Conservation (phyloP, 768 basidiomycete species). For the Infundibulicybe gibba region DNA sequence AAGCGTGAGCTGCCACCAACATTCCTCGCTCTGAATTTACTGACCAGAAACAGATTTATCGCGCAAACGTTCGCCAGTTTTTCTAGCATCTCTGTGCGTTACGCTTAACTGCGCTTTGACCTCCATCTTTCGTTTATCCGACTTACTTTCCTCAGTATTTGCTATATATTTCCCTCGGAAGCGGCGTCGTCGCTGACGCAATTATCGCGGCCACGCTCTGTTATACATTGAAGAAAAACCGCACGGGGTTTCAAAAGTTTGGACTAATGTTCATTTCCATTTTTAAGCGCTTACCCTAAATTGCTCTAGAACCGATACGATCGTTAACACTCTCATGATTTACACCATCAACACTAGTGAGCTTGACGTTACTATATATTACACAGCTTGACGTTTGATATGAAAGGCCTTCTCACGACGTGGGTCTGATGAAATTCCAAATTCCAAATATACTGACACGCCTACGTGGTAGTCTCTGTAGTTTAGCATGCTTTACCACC, state of each 20-base stretch:
- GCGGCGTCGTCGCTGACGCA: conserved; percentile 7
- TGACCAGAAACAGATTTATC: conserved; percentile 1
- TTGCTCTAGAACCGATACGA: conserved; percentile 1
- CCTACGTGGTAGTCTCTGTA: conserved; percentile 1
- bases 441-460: not conserved
- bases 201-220: conserved; percentile 9
- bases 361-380: not conserved
- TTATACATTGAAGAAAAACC: not conserved
- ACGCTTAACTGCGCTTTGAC: not conserved
- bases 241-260: conserved; percentile 7
- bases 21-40: too few relatives aligned
- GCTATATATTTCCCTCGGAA: conserved; percentile 8
- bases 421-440: not conserved
- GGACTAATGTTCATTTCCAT: too few relatives aligned
- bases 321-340: conserved; percentile 6
- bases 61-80: conserved; percentile 3
- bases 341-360: conserved; percentile 10
- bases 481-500: conserved; percentile 7
- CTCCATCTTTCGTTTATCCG: not conserved
- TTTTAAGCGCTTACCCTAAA: not conserved
- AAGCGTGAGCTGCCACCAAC: conserved; percentile 2
- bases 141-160: conserved; percentile 4
- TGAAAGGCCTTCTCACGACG: conserved; percentile 9
- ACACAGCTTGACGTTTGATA: not conserved
- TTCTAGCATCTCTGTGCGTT: conserved; percentile 4